Conservation (phyloP, 176 grass and related monocot genomes). For the Avena atlantica region DNA sequence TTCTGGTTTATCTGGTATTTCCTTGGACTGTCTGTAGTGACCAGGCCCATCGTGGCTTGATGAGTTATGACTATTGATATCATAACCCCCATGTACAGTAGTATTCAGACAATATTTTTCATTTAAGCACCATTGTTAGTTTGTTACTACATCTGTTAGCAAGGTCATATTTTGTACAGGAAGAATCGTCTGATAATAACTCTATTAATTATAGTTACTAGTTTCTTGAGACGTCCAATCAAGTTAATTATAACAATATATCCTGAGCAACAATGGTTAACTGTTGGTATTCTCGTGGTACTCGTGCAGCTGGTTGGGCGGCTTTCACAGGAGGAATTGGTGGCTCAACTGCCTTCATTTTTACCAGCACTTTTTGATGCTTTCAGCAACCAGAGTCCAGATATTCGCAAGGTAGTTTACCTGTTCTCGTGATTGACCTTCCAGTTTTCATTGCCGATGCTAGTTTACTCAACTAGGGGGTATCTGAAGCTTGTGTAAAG, state of each 20-base stretch:
- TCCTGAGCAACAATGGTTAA: not conserved
- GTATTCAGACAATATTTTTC: conserved; percentile 2
- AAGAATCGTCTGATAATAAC: conserved; percentile 1
- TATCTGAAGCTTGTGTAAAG: conserved; percentile 13
- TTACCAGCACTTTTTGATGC: conserved; percentile 88
- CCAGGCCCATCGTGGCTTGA: conserved; percentile 16
- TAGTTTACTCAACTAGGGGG: not conserved
- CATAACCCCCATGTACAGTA: not conserved
- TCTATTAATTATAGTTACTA: conserved; percentile 13
- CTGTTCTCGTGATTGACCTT: conserved; percentile 24
- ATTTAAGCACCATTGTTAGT: conserved; percentile 12
- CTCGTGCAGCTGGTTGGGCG: conserved; percentile 76
- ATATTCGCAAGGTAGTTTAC: conserved; percentile 83
- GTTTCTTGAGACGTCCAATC: not conserved
- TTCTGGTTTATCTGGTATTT: conserved; percentile 20
- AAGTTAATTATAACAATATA: conserved; percentile 32
- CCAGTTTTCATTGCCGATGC: conserved; percentile 4
- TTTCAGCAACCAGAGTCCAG: conserved; percentile 89
- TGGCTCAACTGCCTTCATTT: conserved; percentile 74
- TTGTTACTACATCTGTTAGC: not conserved
- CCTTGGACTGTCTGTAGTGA: conserved; percentile 4
- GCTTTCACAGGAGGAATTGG: conserved; percentile 78
- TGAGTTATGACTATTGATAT: not conserved
- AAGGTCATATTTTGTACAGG: not conserved
- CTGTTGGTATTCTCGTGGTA: conserved; percentile 34